Evolutionary conservation across 306 rosid species (phyloP).

Genomic region (Ziziphus jujuba): DNA sequence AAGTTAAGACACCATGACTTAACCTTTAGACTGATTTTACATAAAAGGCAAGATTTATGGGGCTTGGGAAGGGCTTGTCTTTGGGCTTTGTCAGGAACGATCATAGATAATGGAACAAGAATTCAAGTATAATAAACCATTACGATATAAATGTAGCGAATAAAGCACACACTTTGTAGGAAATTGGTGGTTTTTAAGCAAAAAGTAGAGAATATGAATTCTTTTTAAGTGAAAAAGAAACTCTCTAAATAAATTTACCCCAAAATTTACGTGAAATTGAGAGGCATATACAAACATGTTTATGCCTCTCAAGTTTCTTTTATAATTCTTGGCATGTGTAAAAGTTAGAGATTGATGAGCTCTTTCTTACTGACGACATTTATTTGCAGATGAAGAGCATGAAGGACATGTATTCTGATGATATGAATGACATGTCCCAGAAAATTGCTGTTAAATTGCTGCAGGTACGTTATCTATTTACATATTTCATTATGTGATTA

Average conservation of each 20-base stretch:
- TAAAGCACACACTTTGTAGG: no score
- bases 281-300: background rate
- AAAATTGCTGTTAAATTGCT: constrained; percentile 53
- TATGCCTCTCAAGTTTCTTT: background rate
- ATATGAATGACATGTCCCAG: constrained; percentile 58
- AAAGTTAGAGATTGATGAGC: constrained; percentile 16
- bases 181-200: no score
- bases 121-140: no score
- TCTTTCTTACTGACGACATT: constrained; percentile 25
- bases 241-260: no score
- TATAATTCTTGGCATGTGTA: background rate
- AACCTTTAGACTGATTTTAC: no score
- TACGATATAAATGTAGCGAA: no score
- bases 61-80: background rate
- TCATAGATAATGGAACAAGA: no score
- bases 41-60: no score
- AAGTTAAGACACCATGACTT: constrained; percentile 44
- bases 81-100: background rate
- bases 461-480: constrained; percentile 46
- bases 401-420: constrained; percentile 64
- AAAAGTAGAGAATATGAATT: no score
- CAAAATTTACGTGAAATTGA: no score
- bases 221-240: no score
- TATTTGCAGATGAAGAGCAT: constrained; percentile 57
- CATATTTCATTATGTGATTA: constrained; percentile 3